These are phyloP conservation scores for Xylaria polymorpha DNA, from an alignment of 2,329 filamentous ascomycete species.

Conservation along the genomic window DNA sequence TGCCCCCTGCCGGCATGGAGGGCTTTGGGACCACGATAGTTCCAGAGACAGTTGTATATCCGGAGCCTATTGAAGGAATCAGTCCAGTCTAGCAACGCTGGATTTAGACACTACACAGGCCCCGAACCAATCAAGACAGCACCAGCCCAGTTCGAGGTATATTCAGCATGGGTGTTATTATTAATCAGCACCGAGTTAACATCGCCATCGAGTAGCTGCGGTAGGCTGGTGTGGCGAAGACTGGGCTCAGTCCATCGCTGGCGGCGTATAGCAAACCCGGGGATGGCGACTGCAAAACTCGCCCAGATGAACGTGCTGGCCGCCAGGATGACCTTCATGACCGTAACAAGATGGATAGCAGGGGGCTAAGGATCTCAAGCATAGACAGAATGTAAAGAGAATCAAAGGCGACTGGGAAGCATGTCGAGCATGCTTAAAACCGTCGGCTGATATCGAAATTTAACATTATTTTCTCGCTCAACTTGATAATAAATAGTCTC, in stretches of 20 bases:
- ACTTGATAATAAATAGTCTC: not conserved
- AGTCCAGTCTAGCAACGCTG: not conserved
- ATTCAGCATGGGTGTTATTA: conserved; percentile 57
- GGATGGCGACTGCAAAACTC: conserved; percentile 56
- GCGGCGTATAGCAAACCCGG: conserved; percentile 55
- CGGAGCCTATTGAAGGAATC: conserved; percentile 44
- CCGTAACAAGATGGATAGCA: not conserved
- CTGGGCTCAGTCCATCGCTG: conserved; percentile 48
- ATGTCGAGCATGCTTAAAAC: not conserved
- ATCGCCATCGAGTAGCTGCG: conserved; percentile 49
- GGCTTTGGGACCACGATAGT: conserved; percentile 65
- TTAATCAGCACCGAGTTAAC: conserved; percentile 45
- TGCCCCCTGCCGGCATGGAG: conserved; percentile 40
- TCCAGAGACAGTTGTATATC: conserved; percentile 63
- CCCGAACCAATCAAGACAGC: conserved; percentile 60
- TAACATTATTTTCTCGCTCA: not conserved
- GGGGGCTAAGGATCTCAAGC: not conserved
- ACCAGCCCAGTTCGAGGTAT: conserved; percentile 69
- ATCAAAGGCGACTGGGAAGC: not conserved
- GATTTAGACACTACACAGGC: conserved; percentile 1
- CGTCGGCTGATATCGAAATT: conserved; percentile 1
- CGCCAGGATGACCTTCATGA: conserved; percentile 61
- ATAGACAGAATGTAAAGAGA: not conserved
- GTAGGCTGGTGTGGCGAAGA: conserved; percentile 42
- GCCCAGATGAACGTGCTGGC: conserved; percentile 54